A percentile compares a stretch with the other conserved stretches of the same genome.
These are phyloP conservation scores for Paraphaeosphaeria minitans DNA, from an alignment of 2,329 filamentous ascomycete genomes.

Conservation along the genomic window DNA sequence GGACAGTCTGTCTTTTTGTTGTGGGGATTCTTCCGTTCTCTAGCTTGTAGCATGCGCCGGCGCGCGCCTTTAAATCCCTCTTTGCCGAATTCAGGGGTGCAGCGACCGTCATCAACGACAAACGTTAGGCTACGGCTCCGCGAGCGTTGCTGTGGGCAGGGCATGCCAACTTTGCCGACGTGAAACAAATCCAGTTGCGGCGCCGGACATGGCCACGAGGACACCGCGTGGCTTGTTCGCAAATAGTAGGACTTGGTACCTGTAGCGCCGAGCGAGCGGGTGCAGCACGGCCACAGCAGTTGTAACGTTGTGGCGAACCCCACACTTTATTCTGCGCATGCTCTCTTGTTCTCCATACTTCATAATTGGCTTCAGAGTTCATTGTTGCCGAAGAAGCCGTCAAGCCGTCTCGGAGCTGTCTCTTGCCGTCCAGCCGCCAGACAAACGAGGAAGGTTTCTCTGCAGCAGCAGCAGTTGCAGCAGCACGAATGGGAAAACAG, in stretches of 20 bases:
- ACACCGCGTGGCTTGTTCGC: neutral
- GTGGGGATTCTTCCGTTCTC: neutral
- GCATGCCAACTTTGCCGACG: neutral
- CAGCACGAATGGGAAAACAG: neutral
- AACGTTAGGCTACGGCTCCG: neutral
- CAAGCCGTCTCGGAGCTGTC: neutral
- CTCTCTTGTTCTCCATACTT: neutral
- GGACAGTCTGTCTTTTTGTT: neutral
- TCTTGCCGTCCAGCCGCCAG: neutral
- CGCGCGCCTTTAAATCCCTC: neutral
- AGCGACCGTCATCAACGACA: neutral
- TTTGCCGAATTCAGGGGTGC: neutral
- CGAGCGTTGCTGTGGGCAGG: neutral
- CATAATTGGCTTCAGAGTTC: neutral
- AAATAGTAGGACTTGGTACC: neutral
- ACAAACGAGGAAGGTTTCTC: neutral
- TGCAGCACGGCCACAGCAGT: slow-evolving; percentile 6
- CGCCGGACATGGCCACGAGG: neutral
- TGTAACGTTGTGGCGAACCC: slow-evolving; percentile 6
- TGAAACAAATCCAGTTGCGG: neutral
- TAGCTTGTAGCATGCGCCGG: neutral
- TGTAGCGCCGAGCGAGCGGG: neutral
- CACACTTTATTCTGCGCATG: neutral
- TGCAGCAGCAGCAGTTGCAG: neutral
- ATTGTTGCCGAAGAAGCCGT: slow-evolving; percentile 1